Percentiles rank a stretch among this genome's conserved stretches.
phyloP scores from a whole-genome alignment of 1,284 basidiomycete genomes.

The Pseudomicrostroma phylloplanum region DNA sequence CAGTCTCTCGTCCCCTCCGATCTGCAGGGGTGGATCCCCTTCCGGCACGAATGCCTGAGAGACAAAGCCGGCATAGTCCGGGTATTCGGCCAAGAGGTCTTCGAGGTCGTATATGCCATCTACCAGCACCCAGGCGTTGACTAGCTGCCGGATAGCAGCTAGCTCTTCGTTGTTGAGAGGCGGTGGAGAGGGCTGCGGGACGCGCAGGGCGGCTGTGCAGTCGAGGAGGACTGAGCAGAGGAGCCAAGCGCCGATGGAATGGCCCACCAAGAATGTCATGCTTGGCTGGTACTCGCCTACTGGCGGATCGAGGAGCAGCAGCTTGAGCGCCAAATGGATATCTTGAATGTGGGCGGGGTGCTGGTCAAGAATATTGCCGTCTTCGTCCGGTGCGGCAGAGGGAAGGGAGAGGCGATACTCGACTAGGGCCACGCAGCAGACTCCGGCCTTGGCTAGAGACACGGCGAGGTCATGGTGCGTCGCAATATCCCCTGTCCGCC shows the following conservation, averaged over 20 bases:
- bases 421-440: constrained; percentile 22
- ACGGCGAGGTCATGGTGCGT: constrained; percentile 21
- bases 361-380: constrained; percentile 10
- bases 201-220: constrained; percentile 7
- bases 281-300: constrained; percentile 13
- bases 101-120: constrained; percentile 23
- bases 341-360: constrained; percentile 24
- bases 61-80: constrained; percentile 24
- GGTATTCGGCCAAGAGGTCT: constrained; percentile 20
- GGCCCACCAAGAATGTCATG: constrained; percentile 19
- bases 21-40: neutral
- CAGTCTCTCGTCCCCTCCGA: neutral
- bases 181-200: constrained; percentile 9
- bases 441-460: constrained; percentile 10
- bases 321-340: constrained; percentile 18
- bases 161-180: neutral
- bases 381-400: constrained; percentile 14
- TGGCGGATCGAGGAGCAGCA: constrained; percentile 8
- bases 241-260: constrained; percentile 28
- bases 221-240: constrained; percentile 17
- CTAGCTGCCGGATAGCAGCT: neutral
- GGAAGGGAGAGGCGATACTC: constrained; percentile 24
- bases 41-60: constrained; percentile 24
- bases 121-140: constrained; percentile 23
- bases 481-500: constrained; percentile 23